phyloP scores from a whole-genome alignment of 139 green algal genomes.

The Tetraselmis striata region DNA sequence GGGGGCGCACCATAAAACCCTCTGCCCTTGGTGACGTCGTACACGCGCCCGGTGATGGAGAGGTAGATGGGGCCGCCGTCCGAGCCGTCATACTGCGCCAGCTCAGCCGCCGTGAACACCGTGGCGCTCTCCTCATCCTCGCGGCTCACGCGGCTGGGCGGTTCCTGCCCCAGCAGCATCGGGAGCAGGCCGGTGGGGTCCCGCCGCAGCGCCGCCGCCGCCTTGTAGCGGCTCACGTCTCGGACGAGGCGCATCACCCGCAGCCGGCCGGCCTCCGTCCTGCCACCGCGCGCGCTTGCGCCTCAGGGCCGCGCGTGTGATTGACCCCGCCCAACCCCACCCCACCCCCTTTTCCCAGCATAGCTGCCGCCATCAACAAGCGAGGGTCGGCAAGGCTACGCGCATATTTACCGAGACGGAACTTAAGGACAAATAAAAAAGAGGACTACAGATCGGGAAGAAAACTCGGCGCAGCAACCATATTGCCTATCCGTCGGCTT shows the following conservation, averaged over 20 bases:
- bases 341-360: too few relatives aligned
- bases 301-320: too few relatives aligned
- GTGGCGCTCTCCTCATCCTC: background rate
- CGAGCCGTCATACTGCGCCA: conserved; percentile 37
- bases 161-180: background rate
- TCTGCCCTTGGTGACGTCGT: conserved; percentile 46
- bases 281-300: too few relatives aligned
- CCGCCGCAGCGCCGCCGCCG: background rate
- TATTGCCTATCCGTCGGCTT: too few relatives aligned
- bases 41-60: conserved; percentile 57
- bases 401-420: too few relatives aligned
- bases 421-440: too few relatives aligned
- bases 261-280: background rate
- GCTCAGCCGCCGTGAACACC: conserved; percentile 34
- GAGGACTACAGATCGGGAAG: too few relatives aligned
- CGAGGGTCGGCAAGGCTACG: too few relatives aligned
- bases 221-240: background rate
- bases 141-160: background rate
- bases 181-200: background rate
- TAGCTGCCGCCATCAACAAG: too few relatives aligned
- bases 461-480: too few relatives aligned
- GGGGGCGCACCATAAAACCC: conserved; percentile 53
- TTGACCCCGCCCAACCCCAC: too few relatives aligned
- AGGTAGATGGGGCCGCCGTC: conserved; percentile 37
- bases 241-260: background rate